These are phyloP conservation scores for Linnemannia exigua DNA, from an alignment of 192 early-diverging fungal species.

Conservation along the genomic window DNA sequence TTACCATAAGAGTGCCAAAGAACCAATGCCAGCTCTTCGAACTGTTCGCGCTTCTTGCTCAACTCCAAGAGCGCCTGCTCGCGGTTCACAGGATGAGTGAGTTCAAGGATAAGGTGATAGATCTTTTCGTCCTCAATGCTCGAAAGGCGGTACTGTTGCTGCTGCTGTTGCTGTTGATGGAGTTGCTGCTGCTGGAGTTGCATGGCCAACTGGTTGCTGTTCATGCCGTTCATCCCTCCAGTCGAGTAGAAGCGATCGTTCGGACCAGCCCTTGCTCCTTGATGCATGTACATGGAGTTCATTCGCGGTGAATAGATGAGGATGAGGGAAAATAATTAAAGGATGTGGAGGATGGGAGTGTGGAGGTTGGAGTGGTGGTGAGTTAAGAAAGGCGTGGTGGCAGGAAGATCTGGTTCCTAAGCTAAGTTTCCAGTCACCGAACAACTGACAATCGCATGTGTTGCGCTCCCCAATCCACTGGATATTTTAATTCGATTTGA, in stretches of 20 bases:
- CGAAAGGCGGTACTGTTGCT: constrained; percentile 59
- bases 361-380: constrained; percentile 4
- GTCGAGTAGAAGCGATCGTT: constrained; percentile 35
- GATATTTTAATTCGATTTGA: not conserved
- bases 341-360: not conserved
- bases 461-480: not conserved
- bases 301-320: constrained; percentile 1
- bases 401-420: not conserved
- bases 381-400: not conserved
- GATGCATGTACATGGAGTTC: constrained; percentile 45
- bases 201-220: constrained; percentile 40
- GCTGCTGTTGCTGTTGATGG: constrained; percentile 50
- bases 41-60: constrained; percentile 92
- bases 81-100: constrained; percentile 77
- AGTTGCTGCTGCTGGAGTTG: constrained; percentile 49
- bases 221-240: constrained; percentile 41
- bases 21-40: constrained; percentile 93
- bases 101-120: constrained; percentile 88
- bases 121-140: constrained; percentile 86
- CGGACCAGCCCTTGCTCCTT: constrained; percentile 30
- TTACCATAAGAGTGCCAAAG: constrained; percentile 96
- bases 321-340: not conserved
- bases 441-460: not conserved
- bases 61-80: constrained; percentile 94
- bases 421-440: constrained; percentile 5